Conservation (phyloP, 2,329 filamentous ascomycete species). For the Acrocalymma vagum region DNA sequence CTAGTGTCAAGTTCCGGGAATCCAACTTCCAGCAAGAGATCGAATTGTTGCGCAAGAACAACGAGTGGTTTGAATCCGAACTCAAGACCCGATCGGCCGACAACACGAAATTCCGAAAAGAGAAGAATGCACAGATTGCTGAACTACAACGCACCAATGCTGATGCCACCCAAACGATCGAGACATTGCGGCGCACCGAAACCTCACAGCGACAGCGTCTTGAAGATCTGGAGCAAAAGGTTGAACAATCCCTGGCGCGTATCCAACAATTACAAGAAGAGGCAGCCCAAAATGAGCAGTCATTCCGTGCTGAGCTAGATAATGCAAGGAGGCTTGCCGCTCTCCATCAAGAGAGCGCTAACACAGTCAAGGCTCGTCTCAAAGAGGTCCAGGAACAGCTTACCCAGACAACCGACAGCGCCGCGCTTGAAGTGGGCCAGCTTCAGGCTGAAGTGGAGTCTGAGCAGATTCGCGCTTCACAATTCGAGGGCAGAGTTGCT, state of each 20-base stretch:
- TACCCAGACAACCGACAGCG: slow-evolving; percentile 72
- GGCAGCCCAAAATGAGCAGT: slow-evolving; percentile 81
- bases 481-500: slow-evolving; percentile 68
- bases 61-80: slow-evolving; percentile 92
- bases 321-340: slow-evolving; percentile 82
- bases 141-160: slow-evolving; percentile 90
- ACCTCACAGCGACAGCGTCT: slow-evolving; percentile 81
- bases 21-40: slow-evolving; percentile 91
- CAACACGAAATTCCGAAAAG: slow-evolving; percentile 88
- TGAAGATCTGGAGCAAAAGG: slow-evolving; percentile 84
- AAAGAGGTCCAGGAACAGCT: slow-evolving; percentile 72
- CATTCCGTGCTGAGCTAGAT: slow-evolving; percentile 86
- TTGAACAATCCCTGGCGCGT: slow-evolving; percentile 81
- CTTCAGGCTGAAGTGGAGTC: slow-evolving; percentile 60
- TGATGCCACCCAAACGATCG: slow-evolving; percentile 79
- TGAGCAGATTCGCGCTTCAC: slow-evolving; percentile 66
- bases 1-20: slow-evolving; percentile 87
- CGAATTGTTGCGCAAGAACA: slow-evolving; percentile 85
- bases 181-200: slow-evolving; percentile 81
- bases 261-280: slow-evolving; percentile 88
- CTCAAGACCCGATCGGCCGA: slow-evolving; percentile 90
- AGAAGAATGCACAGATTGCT: slow-evolving; percentile 89
- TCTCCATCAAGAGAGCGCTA: slow-evolving; percentile 78
- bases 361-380: slow-evolving; percentile 74
- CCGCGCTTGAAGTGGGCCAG: slow-evolving; percentile 64